phyloP scores from a whole-genome alignment of 1,284 basidiomycete genomes.

The Abortiporus biennis region DNA sequence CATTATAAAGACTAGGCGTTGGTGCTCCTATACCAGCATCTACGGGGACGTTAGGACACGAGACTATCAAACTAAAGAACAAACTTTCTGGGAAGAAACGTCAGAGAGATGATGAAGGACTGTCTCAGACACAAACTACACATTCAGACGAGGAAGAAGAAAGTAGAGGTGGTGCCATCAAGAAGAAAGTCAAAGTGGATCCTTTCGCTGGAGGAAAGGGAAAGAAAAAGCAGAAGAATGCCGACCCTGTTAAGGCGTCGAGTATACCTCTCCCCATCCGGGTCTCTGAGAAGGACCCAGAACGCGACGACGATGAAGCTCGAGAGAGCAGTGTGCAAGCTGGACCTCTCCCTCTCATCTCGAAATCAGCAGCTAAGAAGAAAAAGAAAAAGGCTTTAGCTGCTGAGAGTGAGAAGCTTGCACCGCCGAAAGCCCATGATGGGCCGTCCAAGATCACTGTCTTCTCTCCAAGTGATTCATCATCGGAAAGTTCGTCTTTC shows the following conservation, averaged over 20 bases:
- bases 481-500: no score
- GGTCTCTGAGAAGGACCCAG: no score
- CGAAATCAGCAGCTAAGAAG: slow-evolving; percentile 3
- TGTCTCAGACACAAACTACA: slow-evolving; percentile 9
- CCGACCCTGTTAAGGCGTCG: no score
- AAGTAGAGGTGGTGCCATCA: slow-evolving; percentile 47
- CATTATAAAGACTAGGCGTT: slow-evolving; percentile 70
- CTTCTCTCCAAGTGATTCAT: no score
- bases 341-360: background rate
- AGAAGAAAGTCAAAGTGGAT: slow-evolving; percentile 51
- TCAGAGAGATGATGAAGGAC: slow-evolving; percentile 20
- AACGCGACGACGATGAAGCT: no score
- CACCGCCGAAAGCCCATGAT: no score
- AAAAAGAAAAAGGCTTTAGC: slow-evolving; percentile 8
- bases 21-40: slow-evolving; percentile 53
- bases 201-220: slow-evolving; percentile 37
- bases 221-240: slow-evolving; percentile 31
- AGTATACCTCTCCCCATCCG: no score
- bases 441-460: no score
- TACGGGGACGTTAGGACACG: slow-evolving; percentile 32
- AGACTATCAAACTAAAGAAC: slow-evolving; percentile 50
- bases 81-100: slow-evolving; percentile 50
- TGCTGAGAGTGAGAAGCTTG: no score
- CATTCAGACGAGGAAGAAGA: slow-evolving; percentile 46
- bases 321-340: no score